Conservation (phyloP, 148 eudicot species). For the Selenicereus undatus region DNA sequence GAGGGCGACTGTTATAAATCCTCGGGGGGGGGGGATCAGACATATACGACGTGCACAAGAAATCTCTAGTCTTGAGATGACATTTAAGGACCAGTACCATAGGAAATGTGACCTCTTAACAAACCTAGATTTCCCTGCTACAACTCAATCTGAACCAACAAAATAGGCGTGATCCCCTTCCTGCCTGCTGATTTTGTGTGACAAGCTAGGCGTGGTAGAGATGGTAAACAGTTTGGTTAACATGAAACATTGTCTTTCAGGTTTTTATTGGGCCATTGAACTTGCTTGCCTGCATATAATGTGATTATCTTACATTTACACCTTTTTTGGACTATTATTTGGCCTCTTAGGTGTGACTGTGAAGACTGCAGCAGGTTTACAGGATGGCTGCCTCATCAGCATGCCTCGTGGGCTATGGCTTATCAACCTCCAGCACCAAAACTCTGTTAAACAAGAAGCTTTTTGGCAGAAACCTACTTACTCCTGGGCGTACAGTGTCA, state of each 20-base stretch:
- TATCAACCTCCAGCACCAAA: conserved; percentile 32
- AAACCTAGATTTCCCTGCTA: neutral
- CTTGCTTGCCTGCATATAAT: neutral
- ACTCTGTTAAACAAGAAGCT: conserved; percentile 42
- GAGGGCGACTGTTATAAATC: no score
- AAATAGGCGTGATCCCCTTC: neutral
- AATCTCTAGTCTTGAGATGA: neutral
- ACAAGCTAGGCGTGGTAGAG: neutral
- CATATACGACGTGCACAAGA: no score
- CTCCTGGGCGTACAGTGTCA: conserved; percentile 35
- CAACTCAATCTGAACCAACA: neutral
- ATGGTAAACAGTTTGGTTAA: neutral
- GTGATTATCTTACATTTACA: conserved; percentile 12
- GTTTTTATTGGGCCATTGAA: neutral
- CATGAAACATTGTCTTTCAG: neutral
- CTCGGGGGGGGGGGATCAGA: no score
- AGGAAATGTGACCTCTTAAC: neutral
- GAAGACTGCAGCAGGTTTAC: conserved; percentile 2
- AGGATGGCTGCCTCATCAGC: conserved; percentile 34
- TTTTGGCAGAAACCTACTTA: conserved; percentile 34
- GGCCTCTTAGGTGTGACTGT: conserved; percentile 6
- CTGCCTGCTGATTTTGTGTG: neutral
- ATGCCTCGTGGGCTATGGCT: conserved; percentile 27
- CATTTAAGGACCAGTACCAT: neutral
- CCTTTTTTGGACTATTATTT: neutral